A percentile compares a stretch with the other conserved stretches of the same genome.
phyloP scores from a whole-genome alignment of 192 early-diverging fungal species.

The Lunasporangiospora selenospora region DNA sequence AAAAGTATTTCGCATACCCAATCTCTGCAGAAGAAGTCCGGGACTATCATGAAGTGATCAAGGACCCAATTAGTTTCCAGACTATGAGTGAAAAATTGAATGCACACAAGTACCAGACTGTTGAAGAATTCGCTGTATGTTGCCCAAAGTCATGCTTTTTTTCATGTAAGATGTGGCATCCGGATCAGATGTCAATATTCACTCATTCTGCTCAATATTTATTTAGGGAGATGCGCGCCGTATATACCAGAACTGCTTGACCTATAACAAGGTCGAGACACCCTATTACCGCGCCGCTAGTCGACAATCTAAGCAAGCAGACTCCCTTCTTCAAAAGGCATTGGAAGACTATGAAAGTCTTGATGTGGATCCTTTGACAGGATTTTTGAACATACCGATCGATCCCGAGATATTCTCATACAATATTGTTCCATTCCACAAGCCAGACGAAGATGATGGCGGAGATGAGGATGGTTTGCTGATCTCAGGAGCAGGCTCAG shows the following conservation, averaged over 20 bases:
- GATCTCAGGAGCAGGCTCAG: not conserved
- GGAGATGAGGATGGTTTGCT: not conserved
- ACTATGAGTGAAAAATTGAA: slow-evolving; percentile 67
- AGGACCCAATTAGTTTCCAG: slow-evolving; percentile 74
- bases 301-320: slow-evolving; percentile 52
- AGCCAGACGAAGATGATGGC: not conserved
- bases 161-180: not conserved
- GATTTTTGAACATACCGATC: slow-evolving; percentile 50
- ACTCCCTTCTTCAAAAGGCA: slow-evolving; percentile 50
- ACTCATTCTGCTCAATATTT: not conserved
- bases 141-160: not conserved
- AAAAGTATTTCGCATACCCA: slow-evolving; percentile 58
- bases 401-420: slow-evolving; percentile 62
- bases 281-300: slow-evolving; percentile 71
- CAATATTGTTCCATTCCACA: slow-evolving; percentile 38
- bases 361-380: slow-evolving; percentile 43
- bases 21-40: slow-evolving; percentile 52
- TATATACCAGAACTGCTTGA: slow-evolving; percentile 76
- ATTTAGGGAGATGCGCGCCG: slow-evolving; percentile 69
- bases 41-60: slow-evolving; percentile 58
- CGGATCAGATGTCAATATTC: too few relatives aligned
- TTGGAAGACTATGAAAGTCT: slow-evolving; percentile 51
- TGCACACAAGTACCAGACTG: slow-evolving; percentile 53
- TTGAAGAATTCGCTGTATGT: slow-evolving; percentile 59
- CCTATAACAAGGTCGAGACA: slow-evolving; percentile 79